A percentile compares a stretch with the other conserved stretches of the same genome.
Evolutionary conservation across 2,329 filamentous ascomycete species (phyloP).

Genomic region (Tympanopsis confertula): DNA sequence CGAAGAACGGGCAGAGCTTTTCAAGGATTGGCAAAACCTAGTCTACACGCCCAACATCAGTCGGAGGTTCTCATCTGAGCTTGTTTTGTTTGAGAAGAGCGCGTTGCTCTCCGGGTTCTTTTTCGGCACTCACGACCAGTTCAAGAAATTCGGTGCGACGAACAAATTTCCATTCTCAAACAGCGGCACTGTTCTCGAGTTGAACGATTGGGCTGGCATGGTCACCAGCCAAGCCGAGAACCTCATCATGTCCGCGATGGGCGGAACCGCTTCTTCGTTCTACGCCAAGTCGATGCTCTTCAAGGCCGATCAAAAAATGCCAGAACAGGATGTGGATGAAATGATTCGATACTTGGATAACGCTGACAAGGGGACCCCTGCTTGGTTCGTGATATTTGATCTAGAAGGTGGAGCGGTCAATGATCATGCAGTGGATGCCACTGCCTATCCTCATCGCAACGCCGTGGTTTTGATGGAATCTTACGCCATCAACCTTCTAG

Average conservation of each 20-base stretch:
- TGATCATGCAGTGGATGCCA: background rate
- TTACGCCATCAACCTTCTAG: background rate
- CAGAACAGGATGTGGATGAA: background rate
- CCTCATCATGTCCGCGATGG: background rate
- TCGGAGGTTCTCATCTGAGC: background rate
- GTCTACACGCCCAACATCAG: background rate
- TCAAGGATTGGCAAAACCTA: background rate
- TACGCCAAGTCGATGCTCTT: background rate
- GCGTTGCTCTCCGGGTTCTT: background rate
- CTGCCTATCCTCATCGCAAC: background rate
- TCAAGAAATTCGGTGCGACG: background rate
- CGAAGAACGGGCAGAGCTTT: background rate
- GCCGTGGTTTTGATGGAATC: background rate
- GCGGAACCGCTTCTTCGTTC: background rate
- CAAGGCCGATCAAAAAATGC: background rate
- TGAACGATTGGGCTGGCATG: background rate
- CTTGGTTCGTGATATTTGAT: background rate
- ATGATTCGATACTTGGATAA: background rate
- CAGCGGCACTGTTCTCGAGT: background rate
- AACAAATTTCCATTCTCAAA: background rate
- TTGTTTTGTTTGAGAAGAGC: background rate
- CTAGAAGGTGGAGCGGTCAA: background rate
- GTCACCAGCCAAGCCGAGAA: background rate
- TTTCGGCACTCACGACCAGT: background rate
- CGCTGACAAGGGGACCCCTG: background rate